Conservation (phyloP, 179 eudicot species). For the Pouteria campechiana region DNA sequence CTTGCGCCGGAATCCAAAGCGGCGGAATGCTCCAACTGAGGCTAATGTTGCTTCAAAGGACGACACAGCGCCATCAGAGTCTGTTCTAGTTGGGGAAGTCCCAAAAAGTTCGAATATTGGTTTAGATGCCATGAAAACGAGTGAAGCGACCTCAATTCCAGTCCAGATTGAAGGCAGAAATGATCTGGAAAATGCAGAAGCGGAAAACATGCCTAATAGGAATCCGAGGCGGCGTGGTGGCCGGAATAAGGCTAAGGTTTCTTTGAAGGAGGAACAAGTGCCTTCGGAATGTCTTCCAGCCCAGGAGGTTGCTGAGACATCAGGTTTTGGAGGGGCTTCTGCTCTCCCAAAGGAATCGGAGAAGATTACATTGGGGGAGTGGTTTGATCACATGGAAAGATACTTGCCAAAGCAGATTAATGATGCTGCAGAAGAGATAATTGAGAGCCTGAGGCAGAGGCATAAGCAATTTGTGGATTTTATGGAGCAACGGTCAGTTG, state of each 20-base stretch:
- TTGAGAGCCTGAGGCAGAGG: slow-evolving; percentile 40
- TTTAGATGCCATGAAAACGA: too few relatives aligned
- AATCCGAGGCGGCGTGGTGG: too few relatives aligned
- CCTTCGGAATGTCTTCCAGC: background rate
- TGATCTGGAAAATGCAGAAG: too few relatives aligned
- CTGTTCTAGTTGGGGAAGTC: background rate
- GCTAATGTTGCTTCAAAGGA: background rate
- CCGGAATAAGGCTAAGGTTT: too few relatives aligned
- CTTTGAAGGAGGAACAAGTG: background rate
- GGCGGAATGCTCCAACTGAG: slow-evolving; percentile 1
- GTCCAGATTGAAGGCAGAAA: too few relatives aligned
- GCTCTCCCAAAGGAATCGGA: slow-evolving; percentile 38
- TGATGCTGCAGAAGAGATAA: slow-evolving; percentile 39
- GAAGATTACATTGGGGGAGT: slow-evolving; percentile 71
- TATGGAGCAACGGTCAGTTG: slow-evolving; percentile 29
- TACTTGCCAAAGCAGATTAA: slow-evolving; percentile 49
- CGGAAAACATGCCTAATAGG: too few relatives aligned
- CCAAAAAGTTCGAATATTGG: background rate
- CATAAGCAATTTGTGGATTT: slow-evolving; percentile 43
- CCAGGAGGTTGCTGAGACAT: background rate
- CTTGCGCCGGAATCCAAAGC: slow-evolving; percentile 25
- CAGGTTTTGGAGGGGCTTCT: background rate
- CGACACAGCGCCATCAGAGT: background rate
- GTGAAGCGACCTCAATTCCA: too few relatives aligned
- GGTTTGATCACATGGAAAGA: slow-evolving; percentile 58